Evolutionary conservation across 1,284 basidiomycete species (phyloP).

Genomic region (Leccinum fuscescens): DNA sequence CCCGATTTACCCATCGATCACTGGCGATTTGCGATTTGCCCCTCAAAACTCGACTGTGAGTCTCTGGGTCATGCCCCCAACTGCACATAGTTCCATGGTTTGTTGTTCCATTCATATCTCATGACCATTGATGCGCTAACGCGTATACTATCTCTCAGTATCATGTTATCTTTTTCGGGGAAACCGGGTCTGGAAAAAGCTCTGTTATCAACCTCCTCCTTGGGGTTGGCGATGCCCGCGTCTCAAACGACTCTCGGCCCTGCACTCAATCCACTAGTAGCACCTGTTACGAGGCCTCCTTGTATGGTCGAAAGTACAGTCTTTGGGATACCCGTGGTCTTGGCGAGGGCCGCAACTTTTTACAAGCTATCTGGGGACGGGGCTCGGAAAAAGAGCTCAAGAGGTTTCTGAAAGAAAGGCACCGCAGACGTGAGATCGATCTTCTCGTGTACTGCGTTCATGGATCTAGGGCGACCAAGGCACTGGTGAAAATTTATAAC

Average conservation of each 20-base stretch:
- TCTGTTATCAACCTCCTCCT: slow-evolving; percentile 31
- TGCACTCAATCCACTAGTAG: slow-evolving; percentile 21
- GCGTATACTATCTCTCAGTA: neutral
- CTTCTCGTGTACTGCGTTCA: slow-evolving; percentile 32
- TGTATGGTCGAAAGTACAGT: slow-evolving; percentile 12
- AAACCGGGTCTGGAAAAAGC: slow-evolving; percentile 31
- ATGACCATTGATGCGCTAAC: slow-evolving; percentile 4
- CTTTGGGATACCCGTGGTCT: slow-evolving; percentile 35
- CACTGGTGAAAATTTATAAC: slow-evolving; percentile 21
- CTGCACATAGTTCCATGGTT: slow-evolving; percentile 12
- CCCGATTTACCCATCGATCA: too few species aligned
- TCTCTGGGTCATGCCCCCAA: neutral
- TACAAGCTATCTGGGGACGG: slow-evolving; percentile 12
- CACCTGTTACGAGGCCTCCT: slow-evolving; percentile 13
- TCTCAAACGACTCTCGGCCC: slow-evolving; percentile 18
- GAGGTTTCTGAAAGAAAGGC: slow-evolving; percentile 24
- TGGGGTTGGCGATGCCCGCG: slow-evolving; percentile 6
- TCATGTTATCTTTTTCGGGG: slow-evolving; percentile 29
- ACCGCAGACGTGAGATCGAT: slow-evolving; percentile 21
- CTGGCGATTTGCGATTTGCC: neutral
- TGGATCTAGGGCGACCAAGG: slow-evolving; percentile 22
- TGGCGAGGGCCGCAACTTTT: slow-evolving; percentile 14
- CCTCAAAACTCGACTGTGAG: neutral
- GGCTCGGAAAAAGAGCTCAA: slow-evolving; percentile 19
- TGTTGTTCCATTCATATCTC: slow-evolving; percentile 1